Evolutionary conservation across 257 asterid species (phyloP).

Genomic region (Gynochthodes officinalis): DNA sequence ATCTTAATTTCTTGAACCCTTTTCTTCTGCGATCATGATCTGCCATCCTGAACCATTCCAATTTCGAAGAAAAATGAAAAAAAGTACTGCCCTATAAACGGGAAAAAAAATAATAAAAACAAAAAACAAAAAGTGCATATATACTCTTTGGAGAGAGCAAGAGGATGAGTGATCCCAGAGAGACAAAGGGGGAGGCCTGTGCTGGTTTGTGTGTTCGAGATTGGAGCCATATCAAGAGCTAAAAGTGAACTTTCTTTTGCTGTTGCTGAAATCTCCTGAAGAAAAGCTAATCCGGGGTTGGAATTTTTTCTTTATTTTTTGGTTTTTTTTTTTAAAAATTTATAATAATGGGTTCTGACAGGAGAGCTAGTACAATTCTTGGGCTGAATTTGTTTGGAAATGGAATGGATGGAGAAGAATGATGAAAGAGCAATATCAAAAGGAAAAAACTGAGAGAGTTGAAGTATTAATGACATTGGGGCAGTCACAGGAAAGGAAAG

Average conservation of each 20-base stretch:
- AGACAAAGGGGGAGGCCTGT: constrained; percentile 20
- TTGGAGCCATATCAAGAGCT: constrained; percentile 8
- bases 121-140: too few species aligned
- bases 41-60: constrained; percentile 8
- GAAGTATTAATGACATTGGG: too few species aligned
- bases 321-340: too few species aligned
- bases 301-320: neutral
- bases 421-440: too few species aligned
- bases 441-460: too few species aligned
- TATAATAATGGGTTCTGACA: neutral
- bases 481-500: too few species aligned
- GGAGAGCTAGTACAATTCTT: too few species aligned
- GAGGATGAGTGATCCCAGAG: constrained; percentile 20
- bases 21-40: constrained; percentile 26
- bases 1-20: constrained; percentile 14
- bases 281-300: neutral
- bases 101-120: too few species aligned
- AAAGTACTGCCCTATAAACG: neutral
- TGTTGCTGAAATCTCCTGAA: neutral
- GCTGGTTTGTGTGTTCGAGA: neutral
- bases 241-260: neutral
- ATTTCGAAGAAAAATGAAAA: neutral
- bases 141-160: constrained; percentile 15
- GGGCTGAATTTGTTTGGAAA: too few species aligned
- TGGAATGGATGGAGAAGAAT: too few species aligned